Evolutionary conservation across 345 rosid species (phyloP).

Genomic region (Odontarrhena argentea): DNA sequence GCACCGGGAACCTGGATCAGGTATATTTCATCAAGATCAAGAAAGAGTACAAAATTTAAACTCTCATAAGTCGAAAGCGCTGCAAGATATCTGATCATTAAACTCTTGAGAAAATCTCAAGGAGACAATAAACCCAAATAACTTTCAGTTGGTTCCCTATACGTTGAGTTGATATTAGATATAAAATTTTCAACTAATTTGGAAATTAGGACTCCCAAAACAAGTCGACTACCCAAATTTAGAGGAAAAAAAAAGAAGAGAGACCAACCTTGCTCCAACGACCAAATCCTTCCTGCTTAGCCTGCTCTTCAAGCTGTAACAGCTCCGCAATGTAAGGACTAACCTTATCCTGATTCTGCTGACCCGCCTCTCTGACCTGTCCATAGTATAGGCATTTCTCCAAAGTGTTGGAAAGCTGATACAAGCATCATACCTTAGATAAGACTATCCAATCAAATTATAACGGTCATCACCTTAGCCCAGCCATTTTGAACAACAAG

Average conservation of each 20-base stretch:
- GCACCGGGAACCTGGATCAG: constrained; percentile 72
- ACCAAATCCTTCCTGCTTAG: constrained; percentile 79
- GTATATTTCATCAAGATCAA: constrained; percentile 17
- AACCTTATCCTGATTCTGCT: constrained; percentile 86
- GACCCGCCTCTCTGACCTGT: constrained; percentile 86
- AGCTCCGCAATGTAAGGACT: constrained; percentile 81
- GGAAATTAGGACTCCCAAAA: background rate
- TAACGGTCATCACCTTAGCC: constrained; percentile 70
- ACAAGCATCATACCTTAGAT: constrained; percentile 19
- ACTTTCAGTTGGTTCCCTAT: background rate
- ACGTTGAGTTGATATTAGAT: background rate
- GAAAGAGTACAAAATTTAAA: constrained; percentile 8
- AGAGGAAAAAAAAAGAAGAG: constrained; percentile 9
- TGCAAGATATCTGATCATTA: constrained; percentile 12
- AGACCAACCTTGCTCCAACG: constrained; percentile 80
- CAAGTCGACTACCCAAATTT: background rate
- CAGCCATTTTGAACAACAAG: constrained; percentile 81
- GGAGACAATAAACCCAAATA: constrained; percentile 12
- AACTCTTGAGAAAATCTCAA: background rate
- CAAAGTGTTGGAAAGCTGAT: constrained; percentile 17
- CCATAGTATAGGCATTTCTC: constrained; percentile 21
- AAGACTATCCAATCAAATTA: constrained; percentile 6
- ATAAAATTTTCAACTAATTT: background rate
- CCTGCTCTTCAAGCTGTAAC: constrained; percentile 69
- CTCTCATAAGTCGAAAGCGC: constrained; percentile 11